Evolutionary conservation across 768 basidiomycete species (phyloP).

Genomic region (Psilocybe azurescens): DNA sequence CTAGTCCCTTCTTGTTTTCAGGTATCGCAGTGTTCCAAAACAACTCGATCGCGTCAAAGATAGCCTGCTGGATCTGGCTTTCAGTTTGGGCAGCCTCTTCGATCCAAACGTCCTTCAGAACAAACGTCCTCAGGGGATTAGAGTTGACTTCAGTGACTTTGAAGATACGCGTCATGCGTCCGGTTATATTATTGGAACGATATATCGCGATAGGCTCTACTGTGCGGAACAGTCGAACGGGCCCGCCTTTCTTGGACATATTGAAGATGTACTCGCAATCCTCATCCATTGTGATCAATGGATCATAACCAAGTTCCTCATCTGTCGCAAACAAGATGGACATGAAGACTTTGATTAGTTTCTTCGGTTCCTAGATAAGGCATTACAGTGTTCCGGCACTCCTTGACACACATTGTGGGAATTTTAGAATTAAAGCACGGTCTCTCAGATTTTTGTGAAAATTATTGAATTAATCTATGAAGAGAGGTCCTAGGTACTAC

Average conservation of each 20-base stretch:
- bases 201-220: background rate
- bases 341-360: background rate
- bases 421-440: too few relatives aligned
- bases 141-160: background rate
- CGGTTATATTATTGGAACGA: background rate
- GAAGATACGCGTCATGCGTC: background rate
- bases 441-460: too few relatives aligned
- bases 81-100: background rate
- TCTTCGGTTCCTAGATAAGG: background rate
- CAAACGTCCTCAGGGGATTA: background rate
- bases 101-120: constrained; percentile 5
- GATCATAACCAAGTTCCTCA: background rate
- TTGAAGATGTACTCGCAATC: background rate
- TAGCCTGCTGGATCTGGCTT: background rate
- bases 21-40: background rate
- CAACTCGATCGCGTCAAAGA: background rate
- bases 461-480: too few relatives aligned
- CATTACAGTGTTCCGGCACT: too few relatives aligned
- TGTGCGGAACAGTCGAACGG: background rate
- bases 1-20: background rate
- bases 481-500: too few relatives aligned
- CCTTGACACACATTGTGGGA: too few relatives aligned
- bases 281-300: background rate
- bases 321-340: background rate
- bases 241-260: background rate